Base-by-base conservation (phyloP, 2,329 filamentous ascomycete genomes). In the Tolypocladium capitatum region DNA sequence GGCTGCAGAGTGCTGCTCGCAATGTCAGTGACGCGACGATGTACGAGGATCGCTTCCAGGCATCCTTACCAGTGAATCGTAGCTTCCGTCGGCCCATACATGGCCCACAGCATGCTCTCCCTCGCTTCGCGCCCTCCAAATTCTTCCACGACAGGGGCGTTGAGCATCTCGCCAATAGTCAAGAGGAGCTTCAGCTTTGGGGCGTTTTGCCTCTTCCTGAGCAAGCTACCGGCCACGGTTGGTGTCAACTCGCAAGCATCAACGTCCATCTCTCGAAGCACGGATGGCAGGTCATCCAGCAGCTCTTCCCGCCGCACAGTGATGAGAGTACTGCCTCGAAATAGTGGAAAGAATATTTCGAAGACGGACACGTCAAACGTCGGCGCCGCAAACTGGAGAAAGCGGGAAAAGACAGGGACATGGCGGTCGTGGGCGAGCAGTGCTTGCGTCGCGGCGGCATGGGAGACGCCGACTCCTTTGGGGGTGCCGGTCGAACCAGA, bases 321-420 rank as follows among this genome's bases (percentile, higher is more conserved):
- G 43, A 91, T 78, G 2, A 96, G 68, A 0, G 87, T 94, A 21
- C 70, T 70, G 2, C 84, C 84, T 49, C 87, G 74, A 52, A 81
- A 83, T 16, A 90, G 69, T 0, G 90, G 85, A 54, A 95, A 95
- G 71, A 95, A 95, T 7, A 94, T 90, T 61, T 96, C 90, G 61
- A 96, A 96, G 6, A 95, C 83, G 0, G 87, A 94, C 8, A 96
- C 90, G 63, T 96, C 90, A 60, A 96, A 96, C 0, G 89, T 95
- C 1, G 90, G 87, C 3, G 88, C 84, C 5, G 90, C 90, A 62
- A 95, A 95, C 61, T 96, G 90, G 1, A 96, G 74, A 61, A 96
- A 95, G 42, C 88, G 78, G 16, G 71, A 71, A 59, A 95, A 95
- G 0, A 46, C 35, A 2, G 90, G 90, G 36, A 96, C 82, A 56